These are phyloP conservation scores for Podospora conica DNA, from an alignment of 495 filamentous ascomycete genomes.

Conservation along the genomic window DNA sequence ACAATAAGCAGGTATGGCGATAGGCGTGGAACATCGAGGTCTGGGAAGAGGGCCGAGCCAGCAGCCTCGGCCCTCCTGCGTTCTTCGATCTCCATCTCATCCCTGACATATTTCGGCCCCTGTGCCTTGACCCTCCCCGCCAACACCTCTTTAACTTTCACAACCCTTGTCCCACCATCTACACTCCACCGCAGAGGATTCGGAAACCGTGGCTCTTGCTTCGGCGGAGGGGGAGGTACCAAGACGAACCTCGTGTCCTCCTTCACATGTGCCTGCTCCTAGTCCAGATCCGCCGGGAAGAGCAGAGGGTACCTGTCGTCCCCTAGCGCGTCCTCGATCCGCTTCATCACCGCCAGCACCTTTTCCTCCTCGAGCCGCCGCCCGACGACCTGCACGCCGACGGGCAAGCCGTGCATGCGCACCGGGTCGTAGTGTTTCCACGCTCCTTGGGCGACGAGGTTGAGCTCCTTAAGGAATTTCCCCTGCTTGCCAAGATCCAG, in stretches of 20 bases:
- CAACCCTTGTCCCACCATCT: neutral
- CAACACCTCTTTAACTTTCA: neutral
- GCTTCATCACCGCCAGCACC: conserved; percentile 78
- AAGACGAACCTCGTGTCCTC: neutral
- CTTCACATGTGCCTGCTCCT: neutral
- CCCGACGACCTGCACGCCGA: conserved; percentile 81
- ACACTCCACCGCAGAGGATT: neutral
- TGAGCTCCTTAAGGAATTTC: conserved; percentile 55
- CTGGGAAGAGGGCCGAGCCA: no score
- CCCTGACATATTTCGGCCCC: neutral
- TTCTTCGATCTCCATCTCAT: neutral
- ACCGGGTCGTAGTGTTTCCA: conserved; percentile 83
- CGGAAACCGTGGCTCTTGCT: no score
- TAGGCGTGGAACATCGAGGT: no score
- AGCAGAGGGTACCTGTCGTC: conserved; percentile 59
- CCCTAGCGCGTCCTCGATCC: conserved; percentile 67
- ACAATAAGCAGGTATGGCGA: no score
- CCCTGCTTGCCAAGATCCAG: conserved; percentile 34
- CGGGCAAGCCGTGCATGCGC: conserved; percentile 81
- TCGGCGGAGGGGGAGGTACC: neutral
- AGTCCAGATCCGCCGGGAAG: conserved; percentile 34
- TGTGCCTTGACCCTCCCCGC: neutral
- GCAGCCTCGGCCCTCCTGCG: no score
- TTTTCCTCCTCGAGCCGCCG: conserved; percentile 87
- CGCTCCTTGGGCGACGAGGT: conserved; percentile 73